Evolutionary conservation across 768 basidiomycete species (phyloP).

Genomic region (Leccinum boreale): DNA sequence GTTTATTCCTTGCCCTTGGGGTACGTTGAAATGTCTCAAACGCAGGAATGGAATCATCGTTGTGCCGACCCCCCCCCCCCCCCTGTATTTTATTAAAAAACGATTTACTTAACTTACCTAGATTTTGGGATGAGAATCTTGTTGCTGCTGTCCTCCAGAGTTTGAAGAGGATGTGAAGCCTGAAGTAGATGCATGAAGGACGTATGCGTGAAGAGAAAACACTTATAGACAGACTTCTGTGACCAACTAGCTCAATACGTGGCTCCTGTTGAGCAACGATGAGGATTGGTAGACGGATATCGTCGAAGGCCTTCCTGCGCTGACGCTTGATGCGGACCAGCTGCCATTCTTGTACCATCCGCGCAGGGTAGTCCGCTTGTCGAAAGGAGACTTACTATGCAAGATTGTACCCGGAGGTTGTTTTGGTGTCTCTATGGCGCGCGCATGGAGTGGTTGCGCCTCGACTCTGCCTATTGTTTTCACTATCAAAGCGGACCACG

Average conservation of each 20-base stretch:
- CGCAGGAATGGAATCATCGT: too few species aligned
- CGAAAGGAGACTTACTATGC: conserved; percentile 20
- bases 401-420: too few species aligned
- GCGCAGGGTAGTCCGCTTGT: conserved; percentile 22
- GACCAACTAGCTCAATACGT: conserved; percentile 62
- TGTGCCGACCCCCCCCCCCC: too few species aligned
- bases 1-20: too few species aligned
- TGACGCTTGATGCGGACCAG: conserved; percentile 39
- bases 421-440: too few species aligned
- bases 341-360: conserved; percentile 49
- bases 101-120: too few species aligned
- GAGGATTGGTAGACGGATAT: conserved; percentile 51
- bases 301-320: conserved; percentile 46
- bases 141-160: conserved; percentile 58
- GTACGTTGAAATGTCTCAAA: too few species aligned
- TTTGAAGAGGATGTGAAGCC: conserved; percentile 44
- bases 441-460: too few species aligned
- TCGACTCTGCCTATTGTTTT: too few species aligned
- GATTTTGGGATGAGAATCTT: too few species aligned
- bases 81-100: conserved; percentile 53
- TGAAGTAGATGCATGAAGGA: conserved; percentile 56
- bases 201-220: conserved; percentile 25
- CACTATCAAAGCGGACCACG: too few species aligned
- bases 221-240: conserved; percentile 42
- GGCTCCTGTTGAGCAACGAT: conserved; percentile 35